phyloP scores from a whole-genome alignment of 306 rosid genomes.

The Albizia julibrissin region DNA sequence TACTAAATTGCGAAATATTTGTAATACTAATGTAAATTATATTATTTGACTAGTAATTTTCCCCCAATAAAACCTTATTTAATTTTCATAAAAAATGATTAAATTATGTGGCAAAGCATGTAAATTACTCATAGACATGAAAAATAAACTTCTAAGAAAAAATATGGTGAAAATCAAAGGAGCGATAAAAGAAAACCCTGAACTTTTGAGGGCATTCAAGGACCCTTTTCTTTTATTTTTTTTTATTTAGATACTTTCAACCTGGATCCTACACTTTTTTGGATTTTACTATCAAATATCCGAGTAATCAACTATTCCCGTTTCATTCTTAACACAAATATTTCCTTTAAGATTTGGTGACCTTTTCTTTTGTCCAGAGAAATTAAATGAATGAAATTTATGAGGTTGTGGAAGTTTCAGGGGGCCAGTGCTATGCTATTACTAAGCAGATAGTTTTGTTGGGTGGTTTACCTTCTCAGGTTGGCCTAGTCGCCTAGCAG shows the following conservation, averaged over 20 bases:
- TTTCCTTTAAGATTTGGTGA: too few species aligned
- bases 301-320: too few species aligned
- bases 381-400: constrained; percentile 40
- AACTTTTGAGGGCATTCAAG: constrained; percentile 27
- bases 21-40: not conserved
- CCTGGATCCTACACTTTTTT: too few species aligned
- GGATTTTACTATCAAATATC: too few species aligned
- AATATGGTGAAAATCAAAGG: not conserved
- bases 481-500: constrained; percentile 41
- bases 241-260: too few species aligned
- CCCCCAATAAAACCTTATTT: too few species aligned
- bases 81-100: not conserved
- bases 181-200: not conserved
- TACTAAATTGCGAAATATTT: not conserved
- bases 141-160: not conserved
- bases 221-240: not conserved
- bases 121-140: not conserved
- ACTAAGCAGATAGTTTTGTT: constrained; percentile 43
- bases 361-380: constrained; percentile 25
- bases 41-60: not conserved
- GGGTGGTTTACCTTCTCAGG: constrained; percentile 51
- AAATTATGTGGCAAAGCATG: not conserved
- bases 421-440: constrained; percentile 42
- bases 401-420: constrained; percentile 59
- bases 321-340: too few species aligned